phyloP scores from a whole-genome alignment of 805 yeast species.

The Jamesozyma hellenica region DNA sequence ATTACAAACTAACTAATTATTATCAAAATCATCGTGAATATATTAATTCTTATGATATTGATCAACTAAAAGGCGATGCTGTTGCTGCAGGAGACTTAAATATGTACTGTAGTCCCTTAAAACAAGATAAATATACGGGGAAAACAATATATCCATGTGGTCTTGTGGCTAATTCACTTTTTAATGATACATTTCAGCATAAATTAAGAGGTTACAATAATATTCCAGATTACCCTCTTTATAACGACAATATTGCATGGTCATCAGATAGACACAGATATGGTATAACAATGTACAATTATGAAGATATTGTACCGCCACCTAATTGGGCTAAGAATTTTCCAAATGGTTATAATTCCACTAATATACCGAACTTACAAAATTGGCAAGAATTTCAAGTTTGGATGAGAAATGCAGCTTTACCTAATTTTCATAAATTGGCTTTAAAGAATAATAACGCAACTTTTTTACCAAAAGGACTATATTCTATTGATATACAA shows the following conservation, averaged over 20 bases:
- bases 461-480: constrained; percentile 48
- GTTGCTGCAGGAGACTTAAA: constrained; percentile 41
- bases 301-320: constrained; percentile 63
- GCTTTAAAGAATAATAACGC: constrained; percentile 60
- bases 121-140: constrained; percentile 17
- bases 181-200: constrained; percentile 60
- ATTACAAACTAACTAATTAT: constrained; percentile 81
- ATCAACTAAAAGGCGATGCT: constrained; percentile 71
- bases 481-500: constrained; percentile 56
- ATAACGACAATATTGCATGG: constrained; percentile 58
- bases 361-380: constrained; percentile 59
- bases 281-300: constrained; percentile 50
- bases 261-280: constrained; percentile 51
- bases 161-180: constrained; percentile 66
- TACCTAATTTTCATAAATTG: constrained; percentile 78
- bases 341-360: constrained; percentile 64
- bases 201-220: constrained; percentile 33
- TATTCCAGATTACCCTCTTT: constrained; percentile 31
- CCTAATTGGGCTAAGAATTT: constrained; percentile 67
- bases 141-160: constrained; percentile 66
- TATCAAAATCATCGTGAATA: constrained; percentile 92
- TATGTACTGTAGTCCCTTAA: constrained; percentile 30
- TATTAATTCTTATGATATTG: constrained; percentile 72
- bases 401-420: constrained; percentile 90
- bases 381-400: constrained; percentile 64